Base-by-base conservation (phyloP, 305 asterid genomes). In the Fraxinus paxiana region DNA sequence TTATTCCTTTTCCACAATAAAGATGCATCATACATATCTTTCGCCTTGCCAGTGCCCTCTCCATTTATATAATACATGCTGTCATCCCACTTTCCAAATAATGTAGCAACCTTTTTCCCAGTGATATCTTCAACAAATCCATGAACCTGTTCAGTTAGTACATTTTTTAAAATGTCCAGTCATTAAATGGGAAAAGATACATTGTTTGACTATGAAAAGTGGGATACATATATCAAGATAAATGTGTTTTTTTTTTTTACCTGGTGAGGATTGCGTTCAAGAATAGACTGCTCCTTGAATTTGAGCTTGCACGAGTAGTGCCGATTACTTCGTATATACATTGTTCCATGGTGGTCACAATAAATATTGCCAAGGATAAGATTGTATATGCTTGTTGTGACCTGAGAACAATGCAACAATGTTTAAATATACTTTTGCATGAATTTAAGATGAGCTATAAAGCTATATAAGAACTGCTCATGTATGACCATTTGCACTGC, bases 211-310 rank as follows among this genome's bases (percentile, higher is more conserved):
- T 54, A 22, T 17, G 65, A 6, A 54, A 54, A 54, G 65, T 54
- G 26, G 10, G 22, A 54, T 54, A 54, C 26, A 6, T 5, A 54
- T 17, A 6, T 54, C 65, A 18, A 54, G 65, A 54, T 17, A 54
- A 17, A 54, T 17, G 26, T 17, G 1, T 17, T 54, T 54, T 54
- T 54, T 24, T 3, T 30, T 2, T 30, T 30, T 26, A 95, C 98
- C 97, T 95, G 98, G 81, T 84, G 98, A 83, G 98, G 98, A 89
- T 91, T 93, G 73, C 98, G 92, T 1, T 95, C 98, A 43, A 95
- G 65, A 17, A 54, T 17, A 54, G 65, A 54, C 24, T 54, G 65
- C 65, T 54, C 65, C 65, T 54, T 54, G 65, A 54, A 54, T 17
- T 54, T 54, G 65, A 54, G 26, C 65, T 54, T 54, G 65, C 65